These are phyloP conservation scores for Magnusiomyces clavatus DNA, from an alignment of 1,139 yeast genomes.

Conservation along the genomic window DNA sequence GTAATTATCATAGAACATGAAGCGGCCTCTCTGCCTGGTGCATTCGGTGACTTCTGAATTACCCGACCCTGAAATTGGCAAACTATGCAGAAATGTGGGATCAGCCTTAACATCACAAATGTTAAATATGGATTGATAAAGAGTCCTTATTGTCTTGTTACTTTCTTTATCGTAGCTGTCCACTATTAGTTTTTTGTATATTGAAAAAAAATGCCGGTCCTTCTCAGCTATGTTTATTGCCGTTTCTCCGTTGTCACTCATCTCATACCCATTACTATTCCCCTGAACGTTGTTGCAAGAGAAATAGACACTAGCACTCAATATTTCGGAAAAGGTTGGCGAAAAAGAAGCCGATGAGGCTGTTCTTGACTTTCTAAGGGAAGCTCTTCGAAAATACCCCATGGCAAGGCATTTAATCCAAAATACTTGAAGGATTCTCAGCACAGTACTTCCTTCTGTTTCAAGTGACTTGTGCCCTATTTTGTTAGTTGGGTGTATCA, in stretches of 20 bases:
- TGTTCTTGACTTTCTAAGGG: not conserved
- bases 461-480: not conserved
- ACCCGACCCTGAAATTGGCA: too few species aligned
- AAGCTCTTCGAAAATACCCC: slow-evolving; percentile 9
- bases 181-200: slow-evolving; percentile 5
- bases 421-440: not conserved
- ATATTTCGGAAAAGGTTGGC: too few species aligned
- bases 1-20: too few species aligned
- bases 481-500: not conserved
- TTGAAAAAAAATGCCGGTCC: slow-evolving; percentile 7
- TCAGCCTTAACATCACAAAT: not conserved
- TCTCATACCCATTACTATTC: too few species aligned
- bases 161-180: slow-evolving; percentile 4
- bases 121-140: slow-evolving; percentile 6
- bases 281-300: too few species aligned
- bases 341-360: not conserved
- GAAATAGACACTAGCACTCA: too few species aligned
- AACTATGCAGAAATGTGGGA: too few species aligned
- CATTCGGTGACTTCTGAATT: too few species aligned
- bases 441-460: too few species aligned
- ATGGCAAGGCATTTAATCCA: slow-evolving; percentile 13
- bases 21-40: too few species aligned
- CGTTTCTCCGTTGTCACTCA: too few species aligned
- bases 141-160: slow-evolving; percentile 4
- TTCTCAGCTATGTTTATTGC: not conserved